phyloP scores from a whole-genome alignment of 192 early-diverging fungal species.

The Coemansia sp. region DNA sequence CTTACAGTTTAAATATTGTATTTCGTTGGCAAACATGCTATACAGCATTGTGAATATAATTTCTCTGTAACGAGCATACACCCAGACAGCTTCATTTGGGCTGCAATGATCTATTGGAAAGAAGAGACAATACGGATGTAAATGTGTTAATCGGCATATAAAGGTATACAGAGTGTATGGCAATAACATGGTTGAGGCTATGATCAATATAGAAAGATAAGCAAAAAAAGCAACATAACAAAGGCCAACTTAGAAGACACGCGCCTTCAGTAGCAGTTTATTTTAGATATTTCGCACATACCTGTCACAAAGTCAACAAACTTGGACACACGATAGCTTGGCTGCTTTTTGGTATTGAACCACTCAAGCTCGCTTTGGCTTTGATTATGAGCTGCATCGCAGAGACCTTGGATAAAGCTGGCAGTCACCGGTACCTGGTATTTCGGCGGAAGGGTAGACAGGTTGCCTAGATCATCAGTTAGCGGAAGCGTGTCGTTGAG shows the following conservation, averaged over 20 bases:
- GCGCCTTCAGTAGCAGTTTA: not conserved
- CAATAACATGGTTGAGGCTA: not conserved
- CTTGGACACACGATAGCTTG: conserved; percentile 11
- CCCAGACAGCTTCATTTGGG: conserved; percentile 41
- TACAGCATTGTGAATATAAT: conserved; percentile 31
- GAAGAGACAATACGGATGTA: not conserved
- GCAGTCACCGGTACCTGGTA: conserved; percentile 22
- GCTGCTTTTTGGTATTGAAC: conserved; percentile 25
- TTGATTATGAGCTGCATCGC: conserved; percentile 8
- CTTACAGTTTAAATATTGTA: conserved; percentile 46
- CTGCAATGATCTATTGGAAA: conserved; percentile 18
- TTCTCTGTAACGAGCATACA: conserved; percentile 31
- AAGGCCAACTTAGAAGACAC: no score
- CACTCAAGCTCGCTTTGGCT: conserved; percentile 20
- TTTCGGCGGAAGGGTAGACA: conserved; percentile 20
- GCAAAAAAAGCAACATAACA: not conserved
- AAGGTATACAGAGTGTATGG: no score
- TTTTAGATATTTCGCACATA: conserved; percentile 12
- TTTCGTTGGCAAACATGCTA: conserved; percentile 20
- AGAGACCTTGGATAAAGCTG: conserved; percentile 26
- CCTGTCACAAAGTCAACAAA: conserved; percentile 20
- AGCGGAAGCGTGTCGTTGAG: conserved; percentile 29
- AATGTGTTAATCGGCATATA: no score
- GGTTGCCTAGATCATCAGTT: conserved; percentile 18
- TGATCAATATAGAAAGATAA: not conserved